Conservation (phyloP, 1,139 yeast species). For the Taiozyma onychis region DNA sequence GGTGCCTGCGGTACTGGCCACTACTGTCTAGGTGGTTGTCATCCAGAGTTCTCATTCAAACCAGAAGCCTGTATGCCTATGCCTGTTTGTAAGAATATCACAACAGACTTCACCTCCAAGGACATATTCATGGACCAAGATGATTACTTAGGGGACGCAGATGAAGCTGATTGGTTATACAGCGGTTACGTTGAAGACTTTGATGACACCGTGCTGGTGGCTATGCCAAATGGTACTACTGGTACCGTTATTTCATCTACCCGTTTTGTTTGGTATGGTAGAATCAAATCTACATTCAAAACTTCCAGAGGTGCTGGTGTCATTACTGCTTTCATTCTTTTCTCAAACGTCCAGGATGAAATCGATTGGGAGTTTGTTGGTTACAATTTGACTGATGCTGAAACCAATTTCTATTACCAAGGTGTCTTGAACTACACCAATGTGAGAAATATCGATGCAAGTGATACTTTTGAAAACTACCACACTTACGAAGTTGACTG, state of each 20-base stretch:
- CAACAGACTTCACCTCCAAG: constrained; percentile 36
- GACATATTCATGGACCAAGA: constrained; percentile 24
- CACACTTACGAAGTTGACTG: constrained; percentile 83
- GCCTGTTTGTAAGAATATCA: constrained; percentile 37
- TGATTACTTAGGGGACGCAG: constrained; percentile 65
- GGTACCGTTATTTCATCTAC: constrained; percentile 85
- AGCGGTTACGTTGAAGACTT: constrained; percentile 54
- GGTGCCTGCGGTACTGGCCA: constrained; percentile 85
- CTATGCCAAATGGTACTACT: constrained; percentile 73
- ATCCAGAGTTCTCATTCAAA: constrained; percentile 42
- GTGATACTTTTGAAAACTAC: constrained; percentile 57
- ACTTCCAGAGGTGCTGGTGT: constrained; percentile 79
- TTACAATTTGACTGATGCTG: constrained; percentile 54
- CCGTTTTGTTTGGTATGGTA: constrained; percentile 83
- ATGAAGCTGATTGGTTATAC: constrained; percentile 67
- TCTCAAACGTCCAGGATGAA: constrained; percentile 86
- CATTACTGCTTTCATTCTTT: constrained; percentile 76
- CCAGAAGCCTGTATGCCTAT: constrained; percentile 58
- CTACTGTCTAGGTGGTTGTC: constrained; percentile 74
- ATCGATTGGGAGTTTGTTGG: constrained; percentile 88
- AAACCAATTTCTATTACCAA: constrained; percentile 74
- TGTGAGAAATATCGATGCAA: constrained; percentile 39
- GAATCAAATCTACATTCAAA: constrained; percentile 60
- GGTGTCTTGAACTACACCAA: constrained; percentile 69
- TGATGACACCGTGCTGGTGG: constrained; percentile 51